Conservation (phyloP, 768 basidiomycete species). For the Leucocoprinus birnbaumii region DNA sequence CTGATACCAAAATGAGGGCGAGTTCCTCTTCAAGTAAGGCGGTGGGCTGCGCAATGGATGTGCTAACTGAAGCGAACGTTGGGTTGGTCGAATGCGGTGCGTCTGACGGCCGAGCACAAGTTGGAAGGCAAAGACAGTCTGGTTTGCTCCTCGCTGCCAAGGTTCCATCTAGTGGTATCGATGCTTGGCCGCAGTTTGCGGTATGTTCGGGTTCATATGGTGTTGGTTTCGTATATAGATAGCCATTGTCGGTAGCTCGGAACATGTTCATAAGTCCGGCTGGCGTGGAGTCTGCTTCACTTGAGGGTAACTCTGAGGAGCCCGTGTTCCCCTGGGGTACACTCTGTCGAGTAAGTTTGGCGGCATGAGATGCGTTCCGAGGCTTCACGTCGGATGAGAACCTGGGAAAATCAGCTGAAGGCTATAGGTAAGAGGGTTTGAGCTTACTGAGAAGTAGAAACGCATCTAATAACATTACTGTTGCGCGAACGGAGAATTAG, state of each 20-base stretch:
- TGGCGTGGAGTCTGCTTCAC: neutral
- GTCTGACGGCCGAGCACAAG: neutral
- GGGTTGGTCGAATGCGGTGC: neutral
- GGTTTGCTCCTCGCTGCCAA: neutral
- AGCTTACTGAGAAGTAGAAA: constrained; percentile 19
- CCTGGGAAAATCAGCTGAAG: constrained; percentile 10
- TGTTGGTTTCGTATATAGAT: neutral
- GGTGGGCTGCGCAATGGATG: neutral
- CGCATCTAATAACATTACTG: constrained; percentile 26
- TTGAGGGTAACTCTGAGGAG: neutral
- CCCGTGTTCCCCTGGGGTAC: neutral
- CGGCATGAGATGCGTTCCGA: constrained; percentile 18
- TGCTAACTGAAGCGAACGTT: neutral
- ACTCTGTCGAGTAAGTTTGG: constrained; percentile 11
- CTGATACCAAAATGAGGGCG: neutral
- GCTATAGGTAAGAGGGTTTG: constrained; percentile 19
- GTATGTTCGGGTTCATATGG: neutral
- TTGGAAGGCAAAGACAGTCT: neutral
- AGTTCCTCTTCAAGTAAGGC: neutral
- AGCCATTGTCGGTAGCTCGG: neutral
- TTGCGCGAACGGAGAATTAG: constrained; percentile 46
- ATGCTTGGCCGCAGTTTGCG: neutral
- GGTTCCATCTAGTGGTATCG: neutral
- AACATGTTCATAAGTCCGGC: neutral
- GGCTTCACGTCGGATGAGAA: constrained; percentile 22